Evolutionary conservation across 768 basidiomycete species (phyloP), one percentile per base, ranked within the genome.

Genomic region (Dendrothele bispora): DNA sequence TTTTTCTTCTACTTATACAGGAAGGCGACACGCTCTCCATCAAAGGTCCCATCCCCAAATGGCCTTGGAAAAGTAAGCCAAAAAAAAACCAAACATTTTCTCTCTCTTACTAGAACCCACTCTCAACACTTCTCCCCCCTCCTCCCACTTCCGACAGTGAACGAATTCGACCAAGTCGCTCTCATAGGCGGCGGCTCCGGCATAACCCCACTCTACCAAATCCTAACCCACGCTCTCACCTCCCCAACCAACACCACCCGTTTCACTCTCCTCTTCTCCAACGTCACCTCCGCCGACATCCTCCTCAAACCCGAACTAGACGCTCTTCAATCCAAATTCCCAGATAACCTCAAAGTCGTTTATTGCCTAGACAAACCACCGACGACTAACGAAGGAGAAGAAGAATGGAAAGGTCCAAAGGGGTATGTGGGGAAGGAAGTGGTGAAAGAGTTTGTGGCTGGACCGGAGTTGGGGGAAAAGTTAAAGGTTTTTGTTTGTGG

Each of bases 181-280:
- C 75, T 95, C 57, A 91, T 98, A 57, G 91, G 91, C 27, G 97
- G 97, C 44, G 97, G 97, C 45, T 88, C 83, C 55, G 97, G 97
- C 63, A 92, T 98, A 86, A 87, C 91, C 7, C 91, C 91, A 2
- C 77, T 93, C 38, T 92, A 88, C 71, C 91, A 92, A 66, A 70
- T 97, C 57, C 61, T 95, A 37, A 74, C 74, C 36, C 82, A 93
- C 62, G 86, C 91, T 7, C 79, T 81, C 36, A 56, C 82, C 1
- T 84, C 91, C 59, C 75, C 80, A 26, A 56, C 68, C 34, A 97
- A 98, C 81, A 91, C 85, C 73, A 98, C 97, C 51, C 93, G 93
- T 59, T 97, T 91, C 75, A 95, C 86, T 39, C 75, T 98, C 46
- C 71, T 99, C 57, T 98, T 89, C 68, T 85, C 90, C 30, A 98